A percentile compares a stretch with the other conserved stretches of the same genome.
Conservation (phyloP, 1,284 basidiomycete species). For the Puccinia polysora region DNA sequence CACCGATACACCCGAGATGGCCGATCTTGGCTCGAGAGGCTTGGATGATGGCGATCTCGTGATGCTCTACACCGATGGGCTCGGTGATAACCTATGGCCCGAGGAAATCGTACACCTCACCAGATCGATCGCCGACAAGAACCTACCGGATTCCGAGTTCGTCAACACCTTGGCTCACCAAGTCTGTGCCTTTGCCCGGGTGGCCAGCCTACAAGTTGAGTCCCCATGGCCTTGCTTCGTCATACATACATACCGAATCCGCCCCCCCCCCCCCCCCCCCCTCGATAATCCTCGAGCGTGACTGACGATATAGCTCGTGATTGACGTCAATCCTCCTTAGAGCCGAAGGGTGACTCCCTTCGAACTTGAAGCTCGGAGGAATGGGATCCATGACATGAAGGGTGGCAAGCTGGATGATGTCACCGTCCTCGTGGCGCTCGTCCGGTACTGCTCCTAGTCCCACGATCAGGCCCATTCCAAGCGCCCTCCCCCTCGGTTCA, state of each 20-base stretch:
- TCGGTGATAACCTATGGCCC: conserved; percentile 35
- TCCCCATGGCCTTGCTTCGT: not conserved
- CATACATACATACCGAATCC: not conserved
- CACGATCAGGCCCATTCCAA: too few relatives aligned
- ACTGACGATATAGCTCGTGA: not conserved
- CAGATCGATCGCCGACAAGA: not conserved
- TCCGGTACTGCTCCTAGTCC: too few relatives aligned
- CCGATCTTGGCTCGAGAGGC: not conserved
- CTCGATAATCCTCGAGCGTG: not conserved
- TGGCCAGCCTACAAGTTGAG: conserved; percentile 32
- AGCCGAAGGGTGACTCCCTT: conserved; percentile 19
- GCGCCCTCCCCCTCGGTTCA: too few relatives aligned
- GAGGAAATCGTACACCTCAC: conserved; percentile 17
- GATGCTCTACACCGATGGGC: conserved; percentile 31
- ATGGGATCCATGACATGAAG: conserved; percentile 35
- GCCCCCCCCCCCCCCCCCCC: not conserved
- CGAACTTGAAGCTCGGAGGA: conserved; percentile 22
- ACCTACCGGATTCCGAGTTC: conserved; percentile 2
- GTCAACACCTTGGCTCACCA: not conserved
- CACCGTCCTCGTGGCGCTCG: conserved; percentile 15
- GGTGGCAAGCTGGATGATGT: conserved; percentile 40
- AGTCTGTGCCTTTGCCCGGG: conserved; percentile 3
- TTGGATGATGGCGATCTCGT: conserved; percentile 31
- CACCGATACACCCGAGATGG: conserved; percentile 25
- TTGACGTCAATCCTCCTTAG: too few relatives aligned